A percentile compares a stretch with the other conserved stretches of the same genome.
Conservation (phyloP, 257 asterid genomes). For the Solanum paucissectum region DNA sequence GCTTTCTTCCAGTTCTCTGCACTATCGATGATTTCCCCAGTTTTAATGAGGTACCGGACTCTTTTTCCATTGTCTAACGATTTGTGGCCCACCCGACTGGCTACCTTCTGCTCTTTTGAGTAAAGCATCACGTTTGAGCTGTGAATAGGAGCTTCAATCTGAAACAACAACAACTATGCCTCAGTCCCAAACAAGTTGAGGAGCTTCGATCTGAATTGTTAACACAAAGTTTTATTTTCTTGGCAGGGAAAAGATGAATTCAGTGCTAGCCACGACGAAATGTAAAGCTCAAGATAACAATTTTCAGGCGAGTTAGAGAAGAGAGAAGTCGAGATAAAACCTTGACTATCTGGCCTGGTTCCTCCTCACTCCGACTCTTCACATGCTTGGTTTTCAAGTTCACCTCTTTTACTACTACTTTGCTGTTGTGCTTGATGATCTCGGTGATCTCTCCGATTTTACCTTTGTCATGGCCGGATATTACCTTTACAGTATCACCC, state of each 20-base stretch:
- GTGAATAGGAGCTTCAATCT: constrained; percentile 94
- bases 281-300: neutral
- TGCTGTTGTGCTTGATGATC: constrained; percentile 72
- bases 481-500: constrained; percentile 88
- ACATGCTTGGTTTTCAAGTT: constrained; percentile 95
- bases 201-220: constrained; percentile 62
- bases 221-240: neutral
- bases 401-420: constrained; percentile 50
- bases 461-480: constrained; percentile 88
- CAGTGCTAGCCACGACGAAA: neutral
- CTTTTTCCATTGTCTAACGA: constrained; percentile 73
- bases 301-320: neutral
- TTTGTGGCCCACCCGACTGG: constrained; percentile 87
- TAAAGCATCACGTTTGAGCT: constrained; percentile 98
- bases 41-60: constrained; percentile 82
- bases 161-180: constrained; percentile 1
- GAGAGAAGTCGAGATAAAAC: constrained; percentile 17
- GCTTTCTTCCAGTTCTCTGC: constrained; percentile 81
- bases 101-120: constrained; percentile 68
- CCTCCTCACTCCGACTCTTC: constrained; percentile 74
- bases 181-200: neutral
- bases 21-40: constrained; percentile 84
- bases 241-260: neutral
- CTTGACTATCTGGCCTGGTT: constrained; percentile 84
- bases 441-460: constrained; percentile 66